Evolutionary conservation across 345 rosid genomes (phyloP).

Genomic region (Gossypium anomalum): DNA sequence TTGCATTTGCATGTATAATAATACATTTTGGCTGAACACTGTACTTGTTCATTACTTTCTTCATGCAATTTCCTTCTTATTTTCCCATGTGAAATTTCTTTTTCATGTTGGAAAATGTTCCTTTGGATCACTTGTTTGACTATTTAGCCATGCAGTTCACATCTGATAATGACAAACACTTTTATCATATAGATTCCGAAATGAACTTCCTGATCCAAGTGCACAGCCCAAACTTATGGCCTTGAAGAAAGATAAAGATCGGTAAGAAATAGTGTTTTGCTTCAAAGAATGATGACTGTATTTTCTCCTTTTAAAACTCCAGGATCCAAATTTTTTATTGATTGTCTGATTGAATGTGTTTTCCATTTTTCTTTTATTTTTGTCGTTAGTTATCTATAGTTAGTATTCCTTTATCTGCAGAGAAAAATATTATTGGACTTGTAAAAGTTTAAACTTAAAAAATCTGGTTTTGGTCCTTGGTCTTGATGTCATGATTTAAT

Average conservation of each 20-base stretch:
- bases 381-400: not conserved
- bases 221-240: slow-evolving; percentile 88
- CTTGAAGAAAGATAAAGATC: slow-evolving; percentile 74
- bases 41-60: not conserved
- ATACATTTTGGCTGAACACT: not conserved
- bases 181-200: slow-evolving; percentile 63
- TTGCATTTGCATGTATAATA: not conserved
- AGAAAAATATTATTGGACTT: not conserved
- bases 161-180: slow-evolving; percentile 11
- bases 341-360: not conserved
- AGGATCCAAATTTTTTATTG: not conserved
- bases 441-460: not conserved
- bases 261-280: slow-evolving; percentile 42
- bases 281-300: slow-evolving; percentile 5
- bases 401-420: not conserved
- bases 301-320: not conserved
- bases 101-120: not conserved
- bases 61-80: not conserved
- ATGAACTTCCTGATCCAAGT: slow-evolving; percentile 96
- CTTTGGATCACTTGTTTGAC: not conserved
- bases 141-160: not conserved
- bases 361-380: not conserved
- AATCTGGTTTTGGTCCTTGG: not conserved
- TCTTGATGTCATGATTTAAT: slow-evolving; percentile 10
- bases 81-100: not conserved